Evolutionary conservation across 805 yeast species (phyloP), one percentile per base, ranked within the genome.

Genomic region (Kuraishia floccosa): DNA sequence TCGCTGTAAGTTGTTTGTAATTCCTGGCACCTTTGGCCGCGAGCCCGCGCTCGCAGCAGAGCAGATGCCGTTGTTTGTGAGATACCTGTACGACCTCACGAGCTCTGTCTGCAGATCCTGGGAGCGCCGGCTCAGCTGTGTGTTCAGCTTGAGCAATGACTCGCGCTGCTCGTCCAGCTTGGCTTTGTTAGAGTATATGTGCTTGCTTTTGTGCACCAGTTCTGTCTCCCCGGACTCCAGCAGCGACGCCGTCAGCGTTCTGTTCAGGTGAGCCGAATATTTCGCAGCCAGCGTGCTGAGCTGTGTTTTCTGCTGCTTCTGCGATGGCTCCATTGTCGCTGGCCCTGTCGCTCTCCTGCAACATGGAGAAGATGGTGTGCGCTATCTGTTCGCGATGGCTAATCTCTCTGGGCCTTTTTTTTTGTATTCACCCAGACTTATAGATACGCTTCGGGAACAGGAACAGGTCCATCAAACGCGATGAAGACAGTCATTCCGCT

Each of bases 1-100:
- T 26, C 60, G 58, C 42, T 75, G 82, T 3, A 70, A 46, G 3
- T 30, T 16, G 30, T 47, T 44, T 14, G 21, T 12, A 15, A 18
- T 24, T 12, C 25, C 25, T 17, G 17, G 20, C 16, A 20, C 20
- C 28, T 13, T 21, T 25, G 5, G 27, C 16, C 21, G 14, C 26
- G 16, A 28, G 21, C 2, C 31, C 6, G 17, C 38, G 29, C 35
- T 37, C 34, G 12, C 33, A 27, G 31, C 39, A 34, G 7, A 33
- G 32, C 17, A 21, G 25, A 31, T 35, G 30, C 19, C 17, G 16
- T 27, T 25, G 19, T 33, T 35, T n/a, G 25, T 27, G 30, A 49
- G 30, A 24, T 39, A 41, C 17, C 35, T 39, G 27, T 30, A 30
- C 2, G 44, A 27, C 9, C 35, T 43, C 5, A 27, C 32, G 25